These are phyloP conservation scores for Macrolepiota fuliginosa DNA, from an alignment of 768 basidiomycete species.

Conservation along the genomic window DNA sequence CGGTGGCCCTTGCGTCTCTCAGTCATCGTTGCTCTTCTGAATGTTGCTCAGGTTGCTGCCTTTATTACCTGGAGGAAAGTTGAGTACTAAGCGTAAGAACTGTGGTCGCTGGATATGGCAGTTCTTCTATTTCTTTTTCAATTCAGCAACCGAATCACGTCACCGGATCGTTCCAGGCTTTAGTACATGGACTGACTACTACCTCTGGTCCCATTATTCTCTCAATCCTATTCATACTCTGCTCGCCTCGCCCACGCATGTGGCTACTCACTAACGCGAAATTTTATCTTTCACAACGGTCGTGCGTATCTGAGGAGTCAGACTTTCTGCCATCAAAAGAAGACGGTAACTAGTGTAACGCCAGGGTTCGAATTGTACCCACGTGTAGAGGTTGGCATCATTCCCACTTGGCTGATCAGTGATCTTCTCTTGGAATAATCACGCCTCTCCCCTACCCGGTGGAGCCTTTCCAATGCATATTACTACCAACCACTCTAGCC, in stretches of 20 bases:
- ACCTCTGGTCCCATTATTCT: background rate
- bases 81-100: background rate
- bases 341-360: slow-evolving; percentile 11
- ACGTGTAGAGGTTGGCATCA: slow-evolving; percentile 7
- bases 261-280: background rate
- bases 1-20: background rate
- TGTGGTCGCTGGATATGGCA: slow-evolving; percentile 11
- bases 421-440: slow-evolving; percentile 3
- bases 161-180: slow-evolving; percentile 21
- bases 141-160: slow-evolving; percentile 34
- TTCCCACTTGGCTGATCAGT: background rate
- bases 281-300: background rate
- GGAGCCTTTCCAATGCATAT: background rate
- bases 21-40: background rate
- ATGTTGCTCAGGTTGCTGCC: background rate
- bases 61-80: background rate
- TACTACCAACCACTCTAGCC: background rate
- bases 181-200: background rate
- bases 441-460: background rate
- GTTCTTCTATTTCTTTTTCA: slow-evolving; percentile 25
- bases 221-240: background rate
- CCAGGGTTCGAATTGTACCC: slow-evolving; percentile 12
- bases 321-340: slow-evolving; percentile 12
- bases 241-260: background rate
- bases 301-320: background rate